Conservation (phyloP, 78 protist species). For the Dictyostelium firmibasis region DNA sequence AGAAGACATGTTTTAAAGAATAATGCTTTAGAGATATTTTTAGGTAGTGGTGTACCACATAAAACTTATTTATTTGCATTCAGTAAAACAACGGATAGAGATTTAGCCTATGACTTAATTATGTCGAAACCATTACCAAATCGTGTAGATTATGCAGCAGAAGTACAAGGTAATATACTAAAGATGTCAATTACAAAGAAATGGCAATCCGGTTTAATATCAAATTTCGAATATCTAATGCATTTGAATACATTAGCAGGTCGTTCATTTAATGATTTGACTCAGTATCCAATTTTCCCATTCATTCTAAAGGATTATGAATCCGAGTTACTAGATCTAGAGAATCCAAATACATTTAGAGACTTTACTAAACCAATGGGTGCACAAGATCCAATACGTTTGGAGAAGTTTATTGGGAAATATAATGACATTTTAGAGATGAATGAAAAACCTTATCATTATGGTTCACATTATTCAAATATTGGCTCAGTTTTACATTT, state of each 20-base stretch:
- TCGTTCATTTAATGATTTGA: slow-evolving; percentile 94
- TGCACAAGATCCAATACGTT: slow-evolving; percentile 80
- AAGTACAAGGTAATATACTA: slow-evolving; percentile 80
- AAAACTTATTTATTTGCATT: slow-evolving; percentile 87
- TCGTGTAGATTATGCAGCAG: slow-evolving; percentile 83
- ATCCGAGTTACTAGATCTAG: slow-evolving; percentile 79
- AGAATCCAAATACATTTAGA: slow-evolving; percentile 79
- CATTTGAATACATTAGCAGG: slow-evolving; percentile 96
- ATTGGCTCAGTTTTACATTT: slow-evolving; percentile 86
- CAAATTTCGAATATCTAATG: slow-evolving; percentile 95
- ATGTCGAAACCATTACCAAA: slow-evolving; percentile 78
- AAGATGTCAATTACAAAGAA: slow-evolving; percentile 77
- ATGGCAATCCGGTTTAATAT: slow-evolving; percentile 88
- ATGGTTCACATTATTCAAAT: slow-evolving; percentile 92
- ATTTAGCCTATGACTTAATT: slow-evolving; percentile 52
- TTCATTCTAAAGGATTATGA: slow-evolving; percentile 85
- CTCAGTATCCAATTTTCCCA: slow-evolving; percentile 96
- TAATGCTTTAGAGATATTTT: slow-evolving; percentile 90
- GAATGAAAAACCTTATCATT: slow-evolving; percentile 84
- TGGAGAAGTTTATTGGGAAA: slow-evolving; percentile 60
- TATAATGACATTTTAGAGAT: slow-evolving; percentile 59
- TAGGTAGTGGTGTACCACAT: slow-evolving; percentile 80
- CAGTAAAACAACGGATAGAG: slow-evolving; percentile 29
- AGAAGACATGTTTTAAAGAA: slow-evolving; percentile 87
- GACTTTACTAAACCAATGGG: slow-evolving; percentile 93